Conservation (phyloP, 345 rosid species). For the Nephelium lappaceum region DNA sequence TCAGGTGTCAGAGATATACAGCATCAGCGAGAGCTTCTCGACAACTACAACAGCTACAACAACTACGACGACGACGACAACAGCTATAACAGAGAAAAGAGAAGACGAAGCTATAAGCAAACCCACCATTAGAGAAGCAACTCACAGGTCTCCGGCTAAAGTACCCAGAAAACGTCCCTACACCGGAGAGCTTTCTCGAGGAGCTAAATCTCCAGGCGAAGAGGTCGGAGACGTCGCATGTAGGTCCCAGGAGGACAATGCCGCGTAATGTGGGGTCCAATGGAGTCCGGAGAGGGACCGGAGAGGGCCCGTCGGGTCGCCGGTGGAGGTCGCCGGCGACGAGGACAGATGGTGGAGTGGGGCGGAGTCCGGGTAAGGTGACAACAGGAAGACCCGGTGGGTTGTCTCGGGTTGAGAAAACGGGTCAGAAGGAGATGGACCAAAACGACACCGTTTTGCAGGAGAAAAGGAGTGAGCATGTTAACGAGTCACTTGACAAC, state of each 20-base stretch:
- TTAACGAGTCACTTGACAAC: slow-evolving; percentile 50
- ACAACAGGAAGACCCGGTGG: slow-evolving; percentile 27
- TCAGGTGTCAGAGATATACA: slow-evolving; percentile 57
- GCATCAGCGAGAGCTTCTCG: slow-evolving; percentile 48
- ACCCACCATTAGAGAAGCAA: slow-evolving; percentile 27
- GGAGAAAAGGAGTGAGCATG: slow-evolving; percentile 19
- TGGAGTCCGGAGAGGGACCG: slow-evolving; percentile 34
- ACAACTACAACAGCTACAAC: slow-evolving; percentile 53
- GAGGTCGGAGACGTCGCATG: slow-evolving; percentile 24
- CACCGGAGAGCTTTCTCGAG: slow-evolving; percentile 33
- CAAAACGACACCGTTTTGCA: slow-evolving; percentile 28
- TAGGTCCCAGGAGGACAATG: slow-evolving; percentile 35
- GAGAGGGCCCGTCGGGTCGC: slow-evolving; percentile 35
- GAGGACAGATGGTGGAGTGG: slow-evolving; percentile 30
- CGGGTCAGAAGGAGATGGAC: slow-evolving; percentile 14
- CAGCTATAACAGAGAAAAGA: slow-evolving; percentile 29
- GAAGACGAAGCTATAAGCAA: slow-evolving; percentile 69
- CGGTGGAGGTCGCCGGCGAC: slow-evolving; percentile 45
- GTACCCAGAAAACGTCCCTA: slow-evolving; percentile 43
- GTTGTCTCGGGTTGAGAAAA: slow-evolving; percentile 22
- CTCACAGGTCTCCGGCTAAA: slow-evolving; percentile 40
- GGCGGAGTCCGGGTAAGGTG: slow-evolving; percentile 43
- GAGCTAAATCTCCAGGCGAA: slow-evolving; percentile 34
- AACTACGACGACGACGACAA: slow-evolving; percentile 39
- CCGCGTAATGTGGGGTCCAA: slow-evolving; percentile 38